phyloP scores from a whole-genome alignment of 768 basidiomycete species.

The Suillus subaureus region DNA sequence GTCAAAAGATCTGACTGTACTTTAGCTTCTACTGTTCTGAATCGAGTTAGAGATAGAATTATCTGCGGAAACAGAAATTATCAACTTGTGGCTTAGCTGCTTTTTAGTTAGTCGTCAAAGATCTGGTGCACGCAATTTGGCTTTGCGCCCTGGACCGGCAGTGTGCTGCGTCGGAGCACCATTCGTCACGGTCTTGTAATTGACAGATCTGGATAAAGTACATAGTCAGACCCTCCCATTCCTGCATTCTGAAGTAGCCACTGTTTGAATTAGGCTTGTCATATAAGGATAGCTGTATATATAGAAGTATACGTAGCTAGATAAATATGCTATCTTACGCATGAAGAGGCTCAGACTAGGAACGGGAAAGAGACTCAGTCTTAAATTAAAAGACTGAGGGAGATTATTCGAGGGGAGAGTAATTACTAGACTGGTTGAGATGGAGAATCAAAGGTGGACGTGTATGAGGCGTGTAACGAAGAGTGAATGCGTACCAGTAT shows the following conservation, averaged over 20 bases:
- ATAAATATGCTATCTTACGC: background rate
- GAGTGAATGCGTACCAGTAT: no score
- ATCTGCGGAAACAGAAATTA: background rate
- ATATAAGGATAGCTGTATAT: background rate
- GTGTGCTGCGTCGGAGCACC: constrained; percentile 61
- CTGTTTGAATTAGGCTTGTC: background rate
- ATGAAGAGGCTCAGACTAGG: no score
- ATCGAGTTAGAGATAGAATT: background rate
- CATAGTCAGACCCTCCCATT: background rate
- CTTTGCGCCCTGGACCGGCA: constrained; percentile 13
- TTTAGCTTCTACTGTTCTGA: background rate
- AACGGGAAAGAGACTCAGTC: no score
- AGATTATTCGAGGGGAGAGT: no score
- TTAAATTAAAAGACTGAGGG: no score
- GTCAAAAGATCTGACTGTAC: background rate
- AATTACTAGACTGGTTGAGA: no score
- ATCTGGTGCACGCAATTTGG: background rate
- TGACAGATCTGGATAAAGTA: constrained; percentile 34
- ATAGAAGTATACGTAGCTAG: background rate
- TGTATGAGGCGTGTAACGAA: no score
- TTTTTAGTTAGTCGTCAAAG: constrained; percentile 20
- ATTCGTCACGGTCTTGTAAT: constrained; percentile 47
- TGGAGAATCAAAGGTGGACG: no score
- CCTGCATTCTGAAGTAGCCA: background rate
- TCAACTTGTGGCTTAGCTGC: background rate